phyloP scores from a whole-genome alignment of 306 rosid species.

The Cicer chorassanicum region DNA sequence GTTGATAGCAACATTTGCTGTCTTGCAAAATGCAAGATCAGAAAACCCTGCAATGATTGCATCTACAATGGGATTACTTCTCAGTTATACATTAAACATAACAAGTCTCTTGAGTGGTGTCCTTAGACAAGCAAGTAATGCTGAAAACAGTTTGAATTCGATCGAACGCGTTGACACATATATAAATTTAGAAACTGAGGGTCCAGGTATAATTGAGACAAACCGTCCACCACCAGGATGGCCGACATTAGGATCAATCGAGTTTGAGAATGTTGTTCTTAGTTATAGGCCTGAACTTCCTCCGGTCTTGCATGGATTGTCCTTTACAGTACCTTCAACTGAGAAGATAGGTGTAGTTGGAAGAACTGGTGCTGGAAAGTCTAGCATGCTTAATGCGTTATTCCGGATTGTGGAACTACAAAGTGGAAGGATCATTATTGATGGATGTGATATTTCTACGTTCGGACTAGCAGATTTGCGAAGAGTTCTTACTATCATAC shows the following conservation, averaged over 20 bases:
- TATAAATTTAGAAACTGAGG: conserved; percentile 75
- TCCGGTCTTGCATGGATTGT: conserved; percentile 78
- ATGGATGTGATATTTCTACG: conserved; percentile 68
- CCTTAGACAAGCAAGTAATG: conserved; percentile 81
- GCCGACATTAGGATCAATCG: conserved; percentile 78
- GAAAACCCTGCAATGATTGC: conserved; percentile 66
- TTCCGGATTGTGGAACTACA: conserved; percentile 83
- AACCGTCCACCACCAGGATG: conserved; percentile 80
- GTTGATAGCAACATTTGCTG: conserved; percentile 86
- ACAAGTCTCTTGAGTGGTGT: conserved; percentile 75
- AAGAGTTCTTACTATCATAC: conserved; percentile 82
- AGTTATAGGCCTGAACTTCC: conserved; percentile 91
- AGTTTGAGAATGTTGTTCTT: conserved; percentile 81
- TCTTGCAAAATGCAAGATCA: conserved; percentile 70
- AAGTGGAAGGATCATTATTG: conserved; percentile 73
- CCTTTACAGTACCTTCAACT: conserved; percentile 66
- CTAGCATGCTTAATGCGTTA: conserved; percentile 86
- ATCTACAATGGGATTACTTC: conserved; percentile 88
- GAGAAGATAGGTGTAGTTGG: conserved; percentile 92
- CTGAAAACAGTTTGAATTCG: conserved; percentile 82
- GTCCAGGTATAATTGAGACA: conserved; percentile 63
- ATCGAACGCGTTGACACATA: conserved; percentile 88
- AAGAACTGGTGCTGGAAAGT: conserved; percentile 97
- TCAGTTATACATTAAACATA: conserved; percentile 79
- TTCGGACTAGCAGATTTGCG: conserved; percentile 77